Evolutionary conservation across 805 yeast genomes (phyloP).

Genomic region (Zygosaccharomyces lentus): DNA sequence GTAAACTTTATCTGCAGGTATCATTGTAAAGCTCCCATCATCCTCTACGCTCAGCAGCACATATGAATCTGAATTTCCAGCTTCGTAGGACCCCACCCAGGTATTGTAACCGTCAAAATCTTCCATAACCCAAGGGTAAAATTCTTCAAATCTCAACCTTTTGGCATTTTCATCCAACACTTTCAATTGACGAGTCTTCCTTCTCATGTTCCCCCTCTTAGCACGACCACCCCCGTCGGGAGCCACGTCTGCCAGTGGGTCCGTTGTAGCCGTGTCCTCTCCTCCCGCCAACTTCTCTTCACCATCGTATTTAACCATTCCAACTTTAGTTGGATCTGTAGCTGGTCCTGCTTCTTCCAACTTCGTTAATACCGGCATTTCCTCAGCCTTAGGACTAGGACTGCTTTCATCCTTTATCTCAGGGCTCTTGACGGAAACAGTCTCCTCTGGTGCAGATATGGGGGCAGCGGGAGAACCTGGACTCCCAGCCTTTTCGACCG

Average conservation of each 20-base stretch:
- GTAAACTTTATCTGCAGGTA: constrained; percentile 93
- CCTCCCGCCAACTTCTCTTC: constrained; percentile 40
- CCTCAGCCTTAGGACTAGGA: constrained; percentile 3
- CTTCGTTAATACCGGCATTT: constrained; percentile 25
- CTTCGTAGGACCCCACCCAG: constrained; percentile 95
- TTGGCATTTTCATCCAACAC: constrained; percentile 79
- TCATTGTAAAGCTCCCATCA: constrained; percentile 79
- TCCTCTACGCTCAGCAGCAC: constrained; percentile 81
- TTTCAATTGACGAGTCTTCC: constrained; percentile 80
- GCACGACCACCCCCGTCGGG: constrained; percentile 87
- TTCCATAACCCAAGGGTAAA: constrained; percentile 97
- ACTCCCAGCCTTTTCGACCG: constrained; percentile 11
- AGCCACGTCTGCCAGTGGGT: constrained; percentile 63
- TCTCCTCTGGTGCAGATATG: neutral
- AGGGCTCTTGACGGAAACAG: neutral
- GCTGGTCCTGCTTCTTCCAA: constrained; percentile 38
- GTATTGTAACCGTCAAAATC: constrained; percentile 93
- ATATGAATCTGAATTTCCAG: constrained; percentile 76
- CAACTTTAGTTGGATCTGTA: constrained; percentile 38
- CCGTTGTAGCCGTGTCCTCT: constrained; percentile 34
- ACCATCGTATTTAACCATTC: constrained; percentile 40
- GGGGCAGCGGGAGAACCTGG: constrained; percentile 7
- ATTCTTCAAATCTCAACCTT: constrained; percentile 87
- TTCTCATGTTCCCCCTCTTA: constrained; percentile 55
- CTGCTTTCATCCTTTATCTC: neutral